Percentiles rank a stretch among this genome's conserved stretches.
Conservation (phyloP, 164 flowering plant species). For the Aristolochia californica region DNA sequence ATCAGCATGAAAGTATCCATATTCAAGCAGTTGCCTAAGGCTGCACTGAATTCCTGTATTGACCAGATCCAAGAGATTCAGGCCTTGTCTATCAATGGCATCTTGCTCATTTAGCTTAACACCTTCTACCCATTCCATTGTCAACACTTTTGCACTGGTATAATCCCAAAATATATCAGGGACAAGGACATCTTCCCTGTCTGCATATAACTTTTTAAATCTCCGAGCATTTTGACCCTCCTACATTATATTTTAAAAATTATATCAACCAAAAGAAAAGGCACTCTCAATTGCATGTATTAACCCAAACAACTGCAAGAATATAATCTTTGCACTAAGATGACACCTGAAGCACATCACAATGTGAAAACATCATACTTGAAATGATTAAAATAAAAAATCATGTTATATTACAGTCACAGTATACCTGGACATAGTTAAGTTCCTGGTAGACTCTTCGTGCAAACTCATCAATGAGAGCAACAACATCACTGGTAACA, state of each 20-base stretch:
- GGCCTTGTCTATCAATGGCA: slow-evolving; percentile 78
- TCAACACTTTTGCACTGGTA: slow-evolving; percentile 82
- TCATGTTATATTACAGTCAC: too few species aligned
- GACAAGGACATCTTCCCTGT: slow-evolving; percentile 75
- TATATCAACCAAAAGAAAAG: slow-evolving; percentile 1
- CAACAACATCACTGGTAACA: slow-evolving; percentile 77
- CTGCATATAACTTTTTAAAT: slow-evolving; percentile 91
- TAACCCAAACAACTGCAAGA: too few species aligned
- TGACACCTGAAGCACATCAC: too few species aligned
- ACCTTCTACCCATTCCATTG: slow-evolving; percentile 98
- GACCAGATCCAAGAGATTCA: slow-evolving; percentile 83
- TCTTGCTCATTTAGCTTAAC: slow-evolving; percentile 84
- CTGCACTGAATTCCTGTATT: slow-evolving; percentile 93
- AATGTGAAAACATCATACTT: background rate
- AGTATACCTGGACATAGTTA: slow-evolving; percentile 88
- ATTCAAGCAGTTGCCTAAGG: slow-evolving; percentile 91
- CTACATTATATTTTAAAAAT: slow-evolving; percentile 57
- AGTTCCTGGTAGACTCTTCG: slow-evolving; percentile 94
- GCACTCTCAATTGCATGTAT: too few species aligned
- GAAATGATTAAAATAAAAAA: slow-evolving; percentile 2
- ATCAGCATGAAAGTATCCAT: slow-evolving; percentile 96
- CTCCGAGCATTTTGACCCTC: slow-evolving; percentile 94
- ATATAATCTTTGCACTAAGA: too few species aligned
- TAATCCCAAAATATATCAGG: slow-evolving; percentile 96
- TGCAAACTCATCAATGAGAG: slow-evolving; percentile 92